Percentiles rank a stretch among this genome's conserved stretches.
These are phyloP conservation scores for Emmonsia crescens DNA, from an alignment of 2,329 filamentous ascomycete species.

Conservation along the genomic window DNA sequence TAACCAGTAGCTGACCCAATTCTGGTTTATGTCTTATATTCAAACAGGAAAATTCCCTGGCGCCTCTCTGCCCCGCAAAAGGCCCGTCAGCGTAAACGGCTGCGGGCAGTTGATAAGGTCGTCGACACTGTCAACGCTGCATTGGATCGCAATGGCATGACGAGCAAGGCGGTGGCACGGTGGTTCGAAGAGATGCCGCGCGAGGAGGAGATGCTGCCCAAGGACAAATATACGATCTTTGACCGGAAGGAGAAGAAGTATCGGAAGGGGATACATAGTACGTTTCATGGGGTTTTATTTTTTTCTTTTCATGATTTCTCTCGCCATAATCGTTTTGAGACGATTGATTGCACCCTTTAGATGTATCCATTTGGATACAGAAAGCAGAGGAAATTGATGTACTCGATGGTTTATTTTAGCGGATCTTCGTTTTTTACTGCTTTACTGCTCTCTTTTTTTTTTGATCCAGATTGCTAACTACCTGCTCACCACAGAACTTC, in stretches of 20 bases:
- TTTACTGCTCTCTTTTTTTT: not conserved
- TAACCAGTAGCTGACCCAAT: not conserved
- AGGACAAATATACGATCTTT: conserved; percentile 97
- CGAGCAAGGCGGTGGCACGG: conserved; percentile 60
- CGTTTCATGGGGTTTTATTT: conserved; percentile 30
- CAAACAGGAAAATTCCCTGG: conserved; percentile 85
- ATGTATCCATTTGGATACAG: not conserved
- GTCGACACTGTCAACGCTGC: conserved; percentile 72
- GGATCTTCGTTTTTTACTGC: not conserved
- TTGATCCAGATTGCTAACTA: conserved; percentile 4
- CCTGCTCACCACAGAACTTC: conserved; percentile 48
- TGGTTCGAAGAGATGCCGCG: conserved; percentile 97
- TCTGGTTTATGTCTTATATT: conserved; percentile 10
- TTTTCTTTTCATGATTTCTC: too few relatives aligned
- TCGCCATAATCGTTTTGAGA: not conserved
- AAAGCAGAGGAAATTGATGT: not conserved
- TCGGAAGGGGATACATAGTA: conserved; percentile 95
- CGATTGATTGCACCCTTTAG: not conserved
- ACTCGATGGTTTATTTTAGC: not conserved
- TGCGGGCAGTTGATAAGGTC: conserved; percentile 78
- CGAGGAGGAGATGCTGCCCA: conserved; percentile 88
- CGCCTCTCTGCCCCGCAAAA: conserved; percentile 88
- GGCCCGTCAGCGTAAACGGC: conserved; percentile 67
- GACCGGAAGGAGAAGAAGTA: conserved; percentile 93
- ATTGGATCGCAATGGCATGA: conserved; percentile 60